phyloP scores from a whole-genome alignment of 2,329 filamentous ascomycete species.

The Neonectria magnoliae region DNA sequence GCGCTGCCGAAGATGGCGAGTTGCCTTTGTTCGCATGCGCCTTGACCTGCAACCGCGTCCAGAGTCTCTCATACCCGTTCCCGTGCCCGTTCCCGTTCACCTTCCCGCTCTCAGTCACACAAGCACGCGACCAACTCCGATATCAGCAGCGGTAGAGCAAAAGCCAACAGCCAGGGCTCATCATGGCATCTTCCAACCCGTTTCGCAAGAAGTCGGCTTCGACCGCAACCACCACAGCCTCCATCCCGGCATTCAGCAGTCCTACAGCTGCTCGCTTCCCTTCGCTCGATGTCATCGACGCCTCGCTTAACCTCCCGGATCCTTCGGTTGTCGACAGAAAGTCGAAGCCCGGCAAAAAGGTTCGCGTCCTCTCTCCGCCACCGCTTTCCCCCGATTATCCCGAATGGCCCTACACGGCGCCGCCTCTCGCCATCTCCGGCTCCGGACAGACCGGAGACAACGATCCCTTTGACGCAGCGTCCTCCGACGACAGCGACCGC shows the following conservation, averaged over 20 bases:
- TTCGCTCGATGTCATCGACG: slow-evolving; percentile 45
- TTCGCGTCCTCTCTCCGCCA: slow-evolving; percentile 72
- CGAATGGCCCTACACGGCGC: slow-evolving; percentile 46
- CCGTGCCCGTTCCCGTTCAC: neutral
- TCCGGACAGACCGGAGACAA: slow-evolving; percentile 35
- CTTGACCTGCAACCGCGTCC: slow-evolving; percentile 35
- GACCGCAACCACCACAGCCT: slow-evolving; percentile 33
- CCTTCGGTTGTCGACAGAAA: slow-evolving; percentile 50
- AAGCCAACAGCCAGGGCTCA: slow-evolving; percentile 24
- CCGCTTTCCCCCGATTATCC: slow-evolving; percentile 67
- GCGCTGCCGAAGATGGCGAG: slow-evolving; percentile 45
- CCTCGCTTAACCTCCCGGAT: slow-evolving; percentile 41
- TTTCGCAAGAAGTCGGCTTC: slow-evolving; percentile 58
- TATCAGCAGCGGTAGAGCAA: slow-evolving; percentile 24
- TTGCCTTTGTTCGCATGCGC: slow-evolving; percentile 40
- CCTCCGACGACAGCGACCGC: slow-evolving; percentile 43
- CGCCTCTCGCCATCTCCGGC: slow-evolving; percentile 44
- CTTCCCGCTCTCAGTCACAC: neutral
- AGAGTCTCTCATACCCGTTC: slow-evolving; percentile 17
- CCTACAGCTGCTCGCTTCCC: slow-evolving; percentile 34
- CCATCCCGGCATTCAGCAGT: slow-evolving; percentile 18
- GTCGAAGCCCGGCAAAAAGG: slow-evolving; percentile 70
- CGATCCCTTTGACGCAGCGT: slow-evolving; percentile 48
- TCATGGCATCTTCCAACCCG: slow-evolving; percentile 58
- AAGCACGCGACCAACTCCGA: slow-evolving; percentile 12